Base-by-base conservation (phyloP, 23 red algal species). In the Gracilaria gracilis region DNA sequence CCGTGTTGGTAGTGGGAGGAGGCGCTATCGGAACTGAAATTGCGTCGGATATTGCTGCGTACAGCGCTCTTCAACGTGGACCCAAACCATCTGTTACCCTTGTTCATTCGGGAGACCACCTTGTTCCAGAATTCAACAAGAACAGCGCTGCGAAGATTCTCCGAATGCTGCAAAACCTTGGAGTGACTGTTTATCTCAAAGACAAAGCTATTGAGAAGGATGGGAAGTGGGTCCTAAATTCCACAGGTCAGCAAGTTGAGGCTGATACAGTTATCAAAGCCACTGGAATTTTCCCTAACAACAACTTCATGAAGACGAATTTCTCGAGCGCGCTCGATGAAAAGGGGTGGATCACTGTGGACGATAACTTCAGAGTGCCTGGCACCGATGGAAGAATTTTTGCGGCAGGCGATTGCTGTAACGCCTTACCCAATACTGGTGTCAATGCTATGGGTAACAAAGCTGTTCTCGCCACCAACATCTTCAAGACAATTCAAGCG, bases 11-110 rank as follows among this genome's bases (percentile, higher is more conserved):
- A 9, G 58, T 90, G 13, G 87, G 87, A n/a, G 87, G 87, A 8
- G 87, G 87, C 32, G 74, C 87, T n/a, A 79, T 90, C 20, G 87
- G 87, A 58, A 69, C 87, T 21, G 87, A 90, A 39, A 36, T 90
- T 61, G 87, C 87, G 4, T 72, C 65, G 4, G 87, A 90, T 69
- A 54, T 90, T 28, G 87, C 87, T 9, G 87, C 8, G 5, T 90
- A 49, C 32, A 49, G 42, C 16, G 48, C 67, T 20, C 46, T 66
- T 28, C 71, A 81, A 54, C 51, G 31, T 19, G 48, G 24, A 2
- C 29, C 57, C 5, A 80, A 90, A n/a, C 54, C 71, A 31, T 25
- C 36, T 36, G 75, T 90, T 4, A 90, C 87, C 16, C 74, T 90
- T 36, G 87, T 90, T 47, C 87, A 90, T 42, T 79, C 87, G 8